Evolutionary conservation across 495 filamentous ascomycete species (phyloP).

Genomic region (Penicillium mononematosum): DNA sequence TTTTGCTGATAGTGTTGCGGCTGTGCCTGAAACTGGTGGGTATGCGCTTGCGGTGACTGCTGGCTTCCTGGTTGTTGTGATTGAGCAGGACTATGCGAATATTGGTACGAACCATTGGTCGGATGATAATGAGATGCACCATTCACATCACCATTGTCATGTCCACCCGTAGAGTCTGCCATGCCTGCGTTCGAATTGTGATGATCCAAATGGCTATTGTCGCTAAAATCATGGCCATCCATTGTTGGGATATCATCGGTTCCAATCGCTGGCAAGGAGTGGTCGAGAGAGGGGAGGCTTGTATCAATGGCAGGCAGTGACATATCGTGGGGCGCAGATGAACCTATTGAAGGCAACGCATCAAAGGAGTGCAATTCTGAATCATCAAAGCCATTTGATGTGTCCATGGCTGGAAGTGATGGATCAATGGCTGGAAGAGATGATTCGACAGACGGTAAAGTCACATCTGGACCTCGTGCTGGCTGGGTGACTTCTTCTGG

Average conservation of each 20-base stretch:
- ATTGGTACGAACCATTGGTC: conserved; percentile 36
- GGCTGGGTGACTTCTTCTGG: conserved; percentile 10
- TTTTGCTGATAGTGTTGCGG: conserved; percentile 36
- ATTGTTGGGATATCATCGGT: conserved; percentile 35
- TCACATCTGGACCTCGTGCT: conserved; percentile 13
- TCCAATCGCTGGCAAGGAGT: conserved; percentile 39
- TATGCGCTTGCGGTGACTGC: conserved; percentile 22
- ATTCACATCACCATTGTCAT: conserved; percentile 28
- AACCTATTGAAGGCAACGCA: conserved; percentile 31
- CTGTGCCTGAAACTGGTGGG: conserved; percentile 33
- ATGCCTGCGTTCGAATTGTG: conserved; percentile 21
- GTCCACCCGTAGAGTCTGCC: conserved; percentile 31
- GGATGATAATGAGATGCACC: conserved; percentile 27
- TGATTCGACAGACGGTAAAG: conserved; percentile 19
- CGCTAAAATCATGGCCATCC: conserved; percentile 27
- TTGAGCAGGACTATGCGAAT: conserved; percentile 24
- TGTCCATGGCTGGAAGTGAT: conserved; percentile 19
- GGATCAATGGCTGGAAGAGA: conserved; percentile 27
- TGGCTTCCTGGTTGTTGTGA: conserved; percentile 26
- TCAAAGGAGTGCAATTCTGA: conserved; percentile 37
- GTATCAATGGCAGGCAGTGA: conserved; percentile 43
- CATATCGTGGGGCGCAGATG: conserved; percentile 28
- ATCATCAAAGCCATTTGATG: conserved; percentile 26
- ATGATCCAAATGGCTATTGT: conserved; percentile 20
- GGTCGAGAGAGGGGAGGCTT: conserved; percentile 35